phyloP scores from a whole-genome alignment of 768 basidiomycete genomes.

The Russula ochroleuca region DNA sequence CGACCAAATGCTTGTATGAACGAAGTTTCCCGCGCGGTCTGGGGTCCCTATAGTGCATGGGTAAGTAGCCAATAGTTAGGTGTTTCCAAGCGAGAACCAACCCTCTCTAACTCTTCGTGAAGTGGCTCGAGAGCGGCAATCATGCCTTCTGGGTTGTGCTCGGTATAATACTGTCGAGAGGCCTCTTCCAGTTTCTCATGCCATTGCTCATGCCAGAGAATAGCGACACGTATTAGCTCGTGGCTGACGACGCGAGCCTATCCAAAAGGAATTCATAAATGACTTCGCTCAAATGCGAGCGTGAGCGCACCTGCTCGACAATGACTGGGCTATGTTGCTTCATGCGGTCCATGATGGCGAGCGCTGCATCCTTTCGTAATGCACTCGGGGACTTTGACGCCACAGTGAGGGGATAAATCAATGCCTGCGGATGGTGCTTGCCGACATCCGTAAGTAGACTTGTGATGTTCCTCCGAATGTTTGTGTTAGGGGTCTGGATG shows the following conservation, averaged over 20 bases:
- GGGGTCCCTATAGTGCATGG: constrained; percentile 63
- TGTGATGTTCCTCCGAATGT: constrained; percentile 86
- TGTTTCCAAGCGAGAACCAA: constrained; percentile 34
- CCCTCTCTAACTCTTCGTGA: constrained; percentile 87
- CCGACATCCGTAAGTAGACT: constrained; percentile 87
- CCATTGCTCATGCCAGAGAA: constrained; percentile 99
- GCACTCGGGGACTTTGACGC: constrained; percentile 92
- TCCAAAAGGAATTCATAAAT: constrained; percentile 11
- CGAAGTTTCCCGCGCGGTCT: constrained; percentile 90
- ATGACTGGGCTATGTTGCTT: constrained; percentile 82
- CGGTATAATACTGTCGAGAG: constrained; percentile 92
- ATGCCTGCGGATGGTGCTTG: constrained; percentile 93
- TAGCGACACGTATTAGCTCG: constrained; percentile 94
- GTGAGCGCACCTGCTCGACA: constrained; percentile 67
- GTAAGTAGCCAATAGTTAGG: not conserved
- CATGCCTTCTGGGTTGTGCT: constrained; percentile 97
- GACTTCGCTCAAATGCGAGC: not conserved
- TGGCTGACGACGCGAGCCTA: constrained; percentile 85
- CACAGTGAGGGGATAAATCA: constrained; percentile 93
- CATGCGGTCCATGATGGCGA: constrained; percentile 88
- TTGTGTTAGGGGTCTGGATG: constrained; percentile 88
- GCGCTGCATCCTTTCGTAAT: constrained; percentile 76
- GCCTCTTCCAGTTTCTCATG: constrained; percentile 98
- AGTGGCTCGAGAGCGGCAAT: constrained; percentile 87
- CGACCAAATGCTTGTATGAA: constrained; percentile 92